Evolutionary conservation across 345 rosid species (phyloP).

Genomic region (Eucalyptus virginea): DNA sequence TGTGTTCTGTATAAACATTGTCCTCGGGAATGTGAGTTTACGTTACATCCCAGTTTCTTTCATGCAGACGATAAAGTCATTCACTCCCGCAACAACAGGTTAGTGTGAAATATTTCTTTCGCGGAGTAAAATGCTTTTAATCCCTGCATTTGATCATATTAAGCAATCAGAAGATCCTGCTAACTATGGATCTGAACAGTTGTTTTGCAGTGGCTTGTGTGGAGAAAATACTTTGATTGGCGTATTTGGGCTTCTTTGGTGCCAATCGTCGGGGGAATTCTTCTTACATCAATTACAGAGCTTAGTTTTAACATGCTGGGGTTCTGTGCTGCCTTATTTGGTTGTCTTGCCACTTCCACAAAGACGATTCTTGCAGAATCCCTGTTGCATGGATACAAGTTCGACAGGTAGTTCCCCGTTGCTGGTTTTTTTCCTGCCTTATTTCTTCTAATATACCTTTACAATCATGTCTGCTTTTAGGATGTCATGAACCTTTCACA

Average conservation of each 20-base stretch:
- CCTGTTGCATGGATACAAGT: slow-evolving; percentile 92
- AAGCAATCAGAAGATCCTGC: not conserved
- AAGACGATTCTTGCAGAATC: slow-evolving; percentile 98
- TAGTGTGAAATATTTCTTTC: not conserved
- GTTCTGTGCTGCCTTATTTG: slow-evolving; percentile 94
- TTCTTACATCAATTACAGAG: slow-evolving; percentile 87
- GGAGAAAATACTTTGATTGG: slow-evolving; percentile 97
- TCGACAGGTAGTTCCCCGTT: slow-evolving; percentile 61
- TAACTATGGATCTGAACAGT: slow-evolving; percentile 34
- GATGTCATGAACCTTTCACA: not conserved
- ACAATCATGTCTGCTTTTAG: not conserved
- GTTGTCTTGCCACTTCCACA: slow-evolving; percentile 99
- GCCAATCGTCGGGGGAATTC: slow-evolving; percentile 97
- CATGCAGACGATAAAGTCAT: slow-evolving; percentile 99
- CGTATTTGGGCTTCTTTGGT: slow-evolving; percentile 94
- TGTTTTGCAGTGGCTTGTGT: slow-evolving; percentile 92
- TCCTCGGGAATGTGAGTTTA: slow-evolving; percentile 89
- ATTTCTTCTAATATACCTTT: not conserved
- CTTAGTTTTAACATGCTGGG: slow-evolving; percentile 95
- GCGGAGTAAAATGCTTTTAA: not conserved
- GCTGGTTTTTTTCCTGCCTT: not conserved
- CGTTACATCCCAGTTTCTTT: slow-evolving; percentile 97
- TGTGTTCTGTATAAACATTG: slow-evolving; percentile 94
- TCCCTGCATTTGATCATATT: not conserved
- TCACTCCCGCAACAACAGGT: slow-evolving; percentile 99